These are phyloP conservation scores for Fagopyrum tataricum DNA, from an alignment of 148 eudicot species.

Conservation along the genomic window DNA sequence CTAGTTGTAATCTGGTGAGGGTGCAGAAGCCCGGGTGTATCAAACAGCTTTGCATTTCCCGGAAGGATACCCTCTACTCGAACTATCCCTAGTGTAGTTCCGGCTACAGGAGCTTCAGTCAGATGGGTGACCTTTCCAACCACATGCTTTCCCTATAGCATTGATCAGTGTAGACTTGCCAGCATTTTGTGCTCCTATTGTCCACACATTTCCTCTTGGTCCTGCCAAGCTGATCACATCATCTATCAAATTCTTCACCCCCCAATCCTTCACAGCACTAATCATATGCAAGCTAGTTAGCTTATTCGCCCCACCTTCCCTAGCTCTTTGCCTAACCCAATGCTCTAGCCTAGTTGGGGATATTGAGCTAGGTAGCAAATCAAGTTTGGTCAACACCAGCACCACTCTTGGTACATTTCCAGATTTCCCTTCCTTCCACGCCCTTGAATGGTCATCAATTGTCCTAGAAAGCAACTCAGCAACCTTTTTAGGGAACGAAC, in stretches of 20 bases:
- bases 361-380: slow-evolving; percentile 57
- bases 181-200: slow-evolving; percentile 92
- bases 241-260: slow-evolving; percentile 71
- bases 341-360: slow-evolving; percentile 79
- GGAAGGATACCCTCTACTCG: slow-evolving; percentile 81
- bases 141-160: slow-evolving; percentile 71
- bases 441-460: slow-evolving; percentile 49
- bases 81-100: slow-evolving; percentile 88
- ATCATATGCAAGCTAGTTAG: slow-evolving; percentile 84
- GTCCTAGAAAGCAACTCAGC: slow-evolving; percentile 62
- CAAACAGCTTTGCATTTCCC: slow-evolving; percentile 74
- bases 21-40: slow-evolving; percentile 91
- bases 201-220: slow-evolving; percentile 89
- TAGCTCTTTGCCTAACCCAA: slow-evolving; percentile 87
- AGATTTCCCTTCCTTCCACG: slow-evolving; percentile 89
- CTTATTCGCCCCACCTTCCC: slow-evolving; percentile 75
- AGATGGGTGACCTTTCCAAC: slow-evolving; percentile 47
- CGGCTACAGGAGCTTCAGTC: slow-evolving; percentile 94
- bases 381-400: slow-evolving; percentile 82
- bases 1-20: slow-evolving; percentile 77
- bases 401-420: slow-evolving; percentile 88
- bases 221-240: slow-evolving; percentile 81
- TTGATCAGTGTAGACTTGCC: slow-evolving; percentile 93
- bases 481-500: slow-evolving; percentile 76
- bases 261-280: slow-evolving; percentile 84